A percentile compares a stretch with the other conserved stretches of the same genome.
These are phyloP conservation scores for Citrus medica DNA, from an alignment of 345 rosid genomes.

Conservation along the genomic window DNA sequence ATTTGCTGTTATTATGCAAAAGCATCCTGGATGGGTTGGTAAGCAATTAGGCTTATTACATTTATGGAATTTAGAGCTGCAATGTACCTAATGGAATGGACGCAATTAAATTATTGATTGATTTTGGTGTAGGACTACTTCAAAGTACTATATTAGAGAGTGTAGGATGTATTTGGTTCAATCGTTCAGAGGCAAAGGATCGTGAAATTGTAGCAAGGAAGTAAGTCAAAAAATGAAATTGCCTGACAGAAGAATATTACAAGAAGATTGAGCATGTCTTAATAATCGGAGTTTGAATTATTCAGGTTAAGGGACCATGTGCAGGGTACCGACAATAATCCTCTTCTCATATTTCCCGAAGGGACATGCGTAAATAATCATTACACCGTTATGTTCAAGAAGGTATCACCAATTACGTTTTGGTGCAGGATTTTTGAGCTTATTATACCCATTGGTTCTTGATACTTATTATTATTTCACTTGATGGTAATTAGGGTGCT, in stretches of 20 bases:
- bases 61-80: neutral
- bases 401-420: conserved; percentile 44
- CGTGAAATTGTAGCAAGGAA: conserved; percentile 94
- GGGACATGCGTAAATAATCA: conserved; percentile 97
- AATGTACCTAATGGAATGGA: neutral
- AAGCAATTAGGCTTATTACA: conserved; percentile 27
- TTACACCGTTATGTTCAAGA: conserved; percentile 97
- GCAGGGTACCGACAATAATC: conserved; percentile 84
- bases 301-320: conserved; percentile 92
- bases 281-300: conserved; percentile 15
- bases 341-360: conserved; percentile 98
- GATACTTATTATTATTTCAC: conserved; percentile 3
- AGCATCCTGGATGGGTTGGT: conserved; percentile 99
- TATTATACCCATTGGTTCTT: neutral
- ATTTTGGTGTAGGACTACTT: conserved; percentile 57
- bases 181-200: conserved; percentile 93
- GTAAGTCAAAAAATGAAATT: conserved; percentile 38
- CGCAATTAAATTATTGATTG: conserved; percentile 7
- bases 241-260: neutral
- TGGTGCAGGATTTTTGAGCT: conserved; percentile 1
- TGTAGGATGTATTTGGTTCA: conserved; percentile 97
- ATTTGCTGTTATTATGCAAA: conserved; percentile 98
- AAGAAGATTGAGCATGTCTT: conserved; percentile 7
- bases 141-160: conserved; percentile 98
- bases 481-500: conserved; percentile 68